phyloP scores from a whole-genome alignment of 257 asterid species.

The Solanum corneliomulleri region DNA sequence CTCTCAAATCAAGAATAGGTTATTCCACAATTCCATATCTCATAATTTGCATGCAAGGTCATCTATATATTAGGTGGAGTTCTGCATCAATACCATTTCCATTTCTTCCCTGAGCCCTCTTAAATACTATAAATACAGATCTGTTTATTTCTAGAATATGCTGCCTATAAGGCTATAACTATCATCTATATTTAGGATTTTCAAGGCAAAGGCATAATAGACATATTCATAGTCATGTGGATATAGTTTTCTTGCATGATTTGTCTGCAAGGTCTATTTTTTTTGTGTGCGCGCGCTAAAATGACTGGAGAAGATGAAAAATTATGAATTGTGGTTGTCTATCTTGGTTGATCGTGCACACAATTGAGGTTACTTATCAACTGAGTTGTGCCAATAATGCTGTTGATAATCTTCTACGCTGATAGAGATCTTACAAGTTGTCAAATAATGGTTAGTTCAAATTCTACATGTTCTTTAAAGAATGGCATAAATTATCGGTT shows the following conservation, averaged over 20 bases:
- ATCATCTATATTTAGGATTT: not conserved
- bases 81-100: not conserved
- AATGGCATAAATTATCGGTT: not conserved
- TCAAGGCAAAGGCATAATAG: not conserved
- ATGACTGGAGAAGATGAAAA: not conserved
- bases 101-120: not conserved
- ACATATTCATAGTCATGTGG: not conserved
- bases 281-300: not conserved
- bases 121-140: not conserved
- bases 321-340: not conserved
- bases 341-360: not conserved
- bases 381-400: not conserved
- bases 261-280: not conserved
- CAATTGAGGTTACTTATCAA: not conserved
- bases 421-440: not conserved
- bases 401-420: not conserved
- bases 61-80: not conserved
- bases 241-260: not conserved
- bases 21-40: not conserved
- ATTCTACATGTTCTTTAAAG: not conserved
- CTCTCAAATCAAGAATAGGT: not conserved
- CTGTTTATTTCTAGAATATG: not conserved
- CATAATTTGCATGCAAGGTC: not conserved
- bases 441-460: not conserved
- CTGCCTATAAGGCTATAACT: not conserved